A percentile compares a stretch with the other conserved stretches of the same genome.
Conservation (phyloP, 139 green algal species). For the Raphidocelis subcapitata region DNA sequence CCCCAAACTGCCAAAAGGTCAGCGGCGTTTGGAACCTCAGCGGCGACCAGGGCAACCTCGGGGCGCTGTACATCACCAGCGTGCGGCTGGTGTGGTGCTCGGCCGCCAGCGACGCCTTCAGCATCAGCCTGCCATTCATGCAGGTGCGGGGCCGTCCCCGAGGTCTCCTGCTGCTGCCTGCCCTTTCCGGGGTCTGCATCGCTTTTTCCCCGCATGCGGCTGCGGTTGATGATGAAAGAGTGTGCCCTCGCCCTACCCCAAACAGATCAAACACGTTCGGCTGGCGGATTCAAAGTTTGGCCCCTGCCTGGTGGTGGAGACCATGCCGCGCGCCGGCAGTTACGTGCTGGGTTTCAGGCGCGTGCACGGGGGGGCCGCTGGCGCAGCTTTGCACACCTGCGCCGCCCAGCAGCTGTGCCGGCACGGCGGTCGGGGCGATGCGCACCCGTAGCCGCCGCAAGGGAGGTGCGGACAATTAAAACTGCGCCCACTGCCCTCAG, state of each 20-base stretch:
- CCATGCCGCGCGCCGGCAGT: conserved; percentile 41
- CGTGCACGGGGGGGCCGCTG: no score
- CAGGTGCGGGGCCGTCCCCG: conserved; percentile 33
- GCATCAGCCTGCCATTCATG: conserved; percentile 75
- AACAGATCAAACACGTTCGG: conserved; percentile 56
- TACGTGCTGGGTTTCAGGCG: conserved; percentile 77
- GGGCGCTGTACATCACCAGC: conserved; percentile 76
- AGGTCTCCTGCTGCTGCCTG: background rate
- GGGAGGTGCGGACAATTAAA: no score
- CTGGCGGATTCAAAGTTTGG: conserved; percentile 76
- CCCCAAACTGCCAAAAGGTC: no score
- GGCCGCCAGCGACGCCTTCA: conserved; percentile 67
- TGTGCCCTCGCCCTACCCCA: background rate
- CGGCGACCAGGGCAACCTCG: conserved; percentile 73
- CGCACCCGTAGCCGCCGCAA: no score
- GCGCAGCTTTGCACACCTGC: no score
- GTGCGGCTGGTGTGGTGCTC: conserved; percentile 74
- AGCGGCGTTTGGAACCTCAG: conserved; percentile 73
- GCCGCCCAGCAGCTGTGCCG: no score
- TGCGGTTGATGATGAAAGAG: background rate
- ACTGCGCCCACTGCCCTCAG: no score
- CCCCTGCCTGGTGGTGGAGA: conserved; percentile 70
- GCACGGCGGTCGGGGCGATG: no score
- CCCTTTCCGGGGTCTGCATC: background rate
- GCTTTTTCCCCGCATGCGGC: background rate